These are phyloP conservation scores for Cryphonectria parasitica DNA, from an alignment of 2,329 filamentous ascomycete species.

Conservation along the genomic window DNA sequence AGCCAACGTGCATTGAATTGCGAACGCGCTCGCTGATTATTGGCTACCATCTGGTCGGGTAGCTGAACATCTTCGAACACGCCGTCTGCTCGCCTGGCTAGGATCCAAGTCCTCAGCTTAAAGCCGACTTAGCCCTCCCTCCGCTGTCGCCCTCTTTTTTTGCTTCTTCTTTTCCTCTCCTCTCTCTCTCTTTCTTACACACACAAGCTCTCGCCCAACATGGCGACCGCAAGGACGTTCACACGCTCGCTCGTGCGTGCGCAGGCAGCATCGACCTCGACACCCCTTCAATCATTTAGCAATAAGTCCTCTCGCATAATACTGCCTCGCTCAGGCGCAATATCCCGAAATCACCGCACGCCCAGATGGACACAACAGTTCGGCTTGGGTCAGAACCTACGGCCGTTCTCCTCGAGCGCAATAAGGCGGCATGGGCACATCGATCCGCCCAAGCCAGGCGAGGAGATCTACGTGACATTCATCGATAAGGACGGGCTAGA, in stretches of 20 bases:
- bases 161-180: no score
- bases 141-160: background rate
- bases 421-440: constrained; percentile 75
- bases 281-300: constrained; percentile 13
- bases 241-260: constrained; percentile 17
- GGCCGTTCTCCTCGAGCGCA: constrained; percentile 63
- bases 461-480: constrained; percentile 94
- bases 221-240: constrained; percentile 15
- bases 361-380: constrained; percentile 5
- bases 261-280: background rate
- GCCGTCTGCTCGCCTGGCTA: background rate
- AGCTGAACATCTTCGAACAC: background rate
- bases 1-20: constrained; percentile 24
- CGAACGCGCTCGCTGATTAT: background rate
- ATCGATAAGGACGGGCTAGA: constrained; percentile 85
- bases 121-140: background rate
- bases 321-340: constrained; percentile 9
- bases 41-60: background rate
- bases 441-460: constrained; percentile 81
- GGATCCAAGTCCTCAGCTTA: background rate
- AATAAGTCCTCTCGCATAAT: background rate
- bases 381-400: constrained; percentile 9
- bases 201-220: background rate
- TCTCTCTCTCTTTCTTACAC: background rate
- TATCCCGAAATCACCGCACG: constrained; percentile 10